phyloP scores from a whole-genome alignment of 805 yeast species.

The Brettanomyces nanus region DNA sequence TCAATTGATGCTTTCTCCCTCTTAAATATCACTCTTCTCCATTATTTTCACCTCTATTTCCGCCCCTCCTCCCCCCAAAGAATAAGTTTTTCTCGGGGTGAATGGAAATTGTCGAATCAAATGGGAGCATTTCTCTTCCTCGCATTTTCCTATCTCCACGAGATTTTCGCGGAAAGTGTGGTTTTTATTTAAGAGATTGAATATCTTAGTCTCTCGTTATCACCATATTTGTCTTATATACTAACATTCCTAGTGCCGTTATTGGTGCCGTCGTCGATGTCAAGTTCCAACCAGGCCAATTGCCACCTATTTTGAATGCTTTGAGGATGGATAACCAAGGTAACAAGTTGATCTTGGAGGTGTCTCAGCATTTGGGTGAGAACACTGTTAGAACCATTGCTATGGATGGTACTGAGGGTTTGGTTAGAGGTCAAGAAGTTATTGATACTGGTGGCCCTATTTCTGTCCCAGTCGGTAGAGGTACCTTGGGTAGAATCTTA shows the following conservation, averaged over 20 bases:
- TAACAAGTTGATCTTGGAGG: constrained; percentile 80
- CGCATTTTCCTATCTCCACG: neutral
- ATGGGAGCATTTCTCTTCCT: constrained; percentile 1
- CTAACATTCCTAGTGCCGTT: constrained; percentile 74
- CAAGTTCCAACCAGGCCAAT: constrained; percentile 94
- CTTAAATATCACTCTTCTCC: neutral
- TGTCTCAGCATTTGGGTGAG: constrained; percentile 99
- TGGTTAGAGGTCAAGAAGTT: constrained; percentile 93
- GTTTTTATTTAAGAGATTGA: no score
- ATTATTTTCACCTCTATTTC: neutral
- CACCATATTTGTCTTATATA: no score
- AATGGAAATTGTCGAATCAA: constrained; percentile 4
- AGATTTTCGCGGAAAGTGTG: no score
- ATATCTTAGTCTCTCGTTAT: no score
- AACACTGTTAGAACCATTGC: constrained; percentile 99
- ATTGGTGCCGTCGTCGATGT: constrained; percentile 99
- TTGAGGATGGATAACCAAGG: constrained; percentile 77
- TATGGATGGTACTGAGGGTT: constrained; percentile 99
- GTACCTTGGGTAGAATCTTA: constrained; percentile 96
- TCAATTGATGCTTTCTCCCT: neutral
- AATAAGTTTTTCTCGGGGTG: constrained; percentile 9
- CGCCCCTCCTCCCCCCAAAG: neutral
- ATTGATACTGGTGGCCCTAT: constrained; percentile 97
- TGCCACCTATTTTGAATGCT: constrained; percentile 97
- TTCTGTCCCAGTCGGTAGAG: constrained; percentile 98